Conservation (phyloP, 176 grass and related monocot species). For the Poa pratensis region DNA sequence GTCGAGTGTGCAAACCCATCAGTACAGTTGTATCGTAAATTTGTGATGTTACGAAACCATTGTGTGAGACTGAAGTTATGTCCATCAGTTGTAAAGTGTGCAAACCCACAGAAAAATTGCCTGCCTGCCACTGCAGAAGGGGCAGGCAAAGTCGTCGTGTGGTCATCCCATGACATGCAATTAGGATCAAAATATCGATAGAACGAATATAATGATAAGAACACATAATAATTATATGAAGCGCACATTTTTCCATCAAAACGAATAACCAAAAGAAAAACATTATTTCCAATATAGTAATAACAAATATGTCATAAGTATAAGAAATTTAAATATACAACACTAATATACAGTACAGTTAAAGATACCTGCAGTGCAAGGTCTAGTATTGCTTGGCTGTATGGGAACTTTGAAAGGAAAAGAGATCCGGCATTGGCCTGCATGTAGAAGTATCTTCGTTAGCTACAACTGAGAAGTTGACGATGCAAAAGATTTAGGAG, state of each 20-base stretch:
- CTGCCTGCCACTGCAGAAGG: background rate
- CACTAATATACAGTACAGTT: slow-evolving; percentile 15
- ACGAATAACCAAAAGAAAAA: background rate
- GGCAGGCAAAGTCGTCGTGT: background rate
- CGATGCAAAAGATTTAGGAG: background rate
- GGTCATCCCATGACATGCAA: background rate
- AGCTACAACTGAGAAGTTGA: slow-evolving; percentile 33
- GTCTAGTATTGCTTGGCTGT: slow-evolving; percentile 93
- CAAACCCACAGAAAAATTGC: background rate
- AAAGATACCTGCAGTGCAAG: slow-evolving; percentile 83
- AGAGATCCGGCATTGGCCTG: slow-evolving; percentile 78
- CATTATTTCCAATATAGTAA: background rate
- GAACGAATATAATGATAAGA: background rate
- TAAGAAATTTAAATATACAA: background rate
- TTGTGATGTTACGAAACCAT: background rate
- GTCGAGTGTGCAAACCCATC: background rate
- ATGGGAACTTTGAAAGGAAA: slow-evolving; percentile 93
- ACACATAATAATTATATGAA: background rate
- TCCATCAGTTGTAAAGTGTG: background rate
- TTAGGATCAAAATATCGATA: background rate
- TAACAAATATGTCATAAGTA: slow-evolving; percentile 15
- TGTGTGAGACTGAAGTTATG: background rate
- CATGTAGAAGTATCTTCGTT: slow-evolving; percentile 43
- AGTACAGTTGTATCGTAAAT: background rate
- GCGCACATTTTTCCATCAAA: background rate